Conservation (phyloP, 2,329 filamentous ascomycete genomes). For the Dactylellina cionopaga region DNA sequence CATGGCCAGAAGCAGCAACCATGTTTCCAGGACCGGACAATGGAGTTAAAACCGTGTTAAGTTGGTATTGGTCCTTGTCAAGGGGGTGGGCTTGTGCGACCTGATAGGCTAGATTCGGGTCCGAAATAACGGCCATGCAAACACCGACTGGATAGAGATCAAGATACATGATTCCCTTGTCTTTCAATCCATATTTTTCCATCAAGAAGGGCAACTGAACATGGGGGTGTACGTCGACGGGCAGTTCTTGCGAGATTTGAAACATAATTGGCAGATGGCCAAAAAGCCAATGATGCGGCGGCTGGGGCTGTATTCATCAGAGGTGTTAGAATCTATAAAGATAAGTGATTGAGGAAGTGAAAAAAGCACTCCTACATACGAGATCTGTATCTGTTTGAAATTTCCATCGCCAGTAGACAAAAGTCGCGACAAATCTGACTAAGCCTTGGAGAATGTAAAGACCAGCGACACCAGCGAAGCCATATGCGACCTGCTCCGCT, state of each 20-base stretch:
- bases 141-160: conserved; percentile 61
- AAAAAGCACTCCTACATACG: conserved; percentile 15
- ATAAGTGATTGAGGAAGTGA: no score
- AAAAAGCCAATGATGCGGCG: conserved; percentile 60
- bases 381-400: conserved; percentile 19
- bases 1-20: conserved; percentile 60
- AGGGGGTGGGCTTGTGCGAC: conserved; percentile 60
- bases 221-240: conserved; percentile 57
- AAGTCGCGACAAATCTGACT: conserved; percentile 6
- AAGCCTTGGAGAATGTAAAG: conserved; percentile 21
- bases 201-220: conserved; percentile 55
- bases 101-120: conserved; percentile 61
- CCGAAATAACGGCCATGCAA: conserved; percentile 60
- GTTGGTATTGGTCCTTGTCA: conserved; percentile 59
- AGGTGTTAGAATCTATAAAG: neutral
- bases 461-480: conserved; percentile 8
- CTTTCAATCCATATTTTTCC: conserved; percentile 58
- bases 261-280: conserved; percentile 58
- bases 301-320: conserved; percentile 56
- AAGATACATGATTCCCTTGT: conserved; percentile 59
- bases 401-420: conserved; percentile 14
- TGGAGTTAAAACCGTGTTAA: conserved; percentile 57
- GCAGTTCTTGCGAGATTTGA: conserved; percentile 57
- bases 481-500: conserved; percentile 23
- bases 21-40: conserved; percentile 59